These are phyloP conservation scores for Aegilops speltoides DNA, from an alignment of 176 grass and related monocot species.

Conservation along the genomic window DNA sequence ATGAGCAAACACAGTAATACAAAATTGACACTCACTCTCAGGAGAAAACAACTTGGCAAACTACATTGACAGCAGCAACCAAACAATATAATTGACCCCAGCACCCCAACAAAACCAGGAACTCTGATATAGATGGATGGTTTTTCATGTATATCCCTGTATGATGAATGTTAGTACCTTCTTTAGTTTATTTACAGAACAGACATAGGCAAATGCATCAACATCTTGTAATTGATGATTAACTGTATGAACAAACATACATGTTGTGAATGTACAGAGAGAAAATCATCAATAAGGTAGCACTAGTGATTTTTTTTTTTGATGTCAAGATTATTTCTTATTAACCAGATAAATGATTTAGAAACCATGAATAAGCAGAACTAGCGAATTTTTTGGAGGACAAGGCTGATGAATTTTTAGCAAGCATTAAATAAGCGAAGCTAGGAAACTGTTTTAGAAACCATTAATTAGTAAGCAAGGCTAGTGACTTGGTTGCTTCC, in stretches of 20 bases:
- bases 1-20: not conserved
- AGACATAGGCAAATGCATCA: not conserved
- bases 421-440: too few relatives aligned
- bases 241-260: not conserved
- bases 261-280: not conserved
- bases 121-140: too few relatives aligned
- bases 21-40: fast-evolving
- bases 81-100: not conserved
- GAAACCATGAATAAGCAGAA: too few relatives aligned
- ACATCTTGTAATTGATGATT: not conserved
- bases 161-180: not conserved
- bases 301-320: too few relatives aligned
- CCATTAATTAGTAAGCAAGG: too few relatives aligned
- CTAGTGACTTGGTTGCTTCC: too few relatives aligned
- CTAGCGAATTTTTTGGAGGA: too few relatives aligned
- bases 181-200: not conserved
- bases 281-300: not conserved
- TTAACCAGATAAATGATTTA: not conserved
- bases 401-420: too few relatives aligned
- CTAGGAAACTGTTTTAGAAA: too few relatives aligned
- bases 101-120: not conserved
- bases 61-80: not conserved
- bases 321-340: not conserved
- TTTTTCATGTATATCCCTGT: too few relatives aligned
- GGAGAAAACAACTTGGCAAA: too few relatives aligned